A percentile compares a stretch with the other conserved stretches of the same genome.
phyloP scores from a whole-genome alignment of 768 basidiomycete species.

The Hemileccinum rubropunctum region DNA sequence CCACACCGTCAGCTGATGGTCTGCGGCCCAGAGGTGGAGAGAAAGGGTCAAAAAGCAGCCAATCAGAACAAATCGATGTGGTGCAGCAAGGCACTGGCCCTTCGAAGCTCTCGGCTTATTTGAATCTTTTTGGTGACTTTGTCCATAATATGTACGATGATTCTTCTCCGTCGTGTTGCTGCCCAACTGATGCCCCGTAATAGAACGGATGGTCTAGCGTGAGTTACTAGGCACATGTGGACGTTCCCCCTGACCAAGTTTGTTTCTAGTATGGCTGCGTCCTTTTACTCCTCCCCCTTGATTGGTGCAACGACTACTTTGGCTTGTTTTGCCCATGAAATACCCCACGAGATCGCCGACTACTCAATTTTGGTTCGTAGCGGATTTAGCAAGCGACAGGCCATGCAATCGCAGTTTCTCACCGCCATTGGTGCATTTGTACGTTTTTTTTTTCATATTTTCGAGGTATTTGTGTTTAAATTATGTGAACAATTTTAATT shows the following conservation, averaged over 20 bases:
- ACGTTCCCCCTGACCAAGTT: conserved; percentile 2
- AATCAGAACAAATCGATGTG: conserved; percentile 24
- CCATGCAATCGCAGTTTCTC: conserved; percentile 91
- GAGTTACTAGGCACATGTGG: conserved; percentile 33
- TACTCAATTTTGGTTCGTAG: conserved; percentile 90
- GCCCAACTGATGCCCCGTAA: conserved; percentile 13
- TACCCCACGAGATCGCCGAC: conserved; percentile 96
- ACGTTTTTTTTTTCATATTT: conserved; percentile 23
- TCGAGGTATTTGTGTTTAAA: conserved; percentile 8
- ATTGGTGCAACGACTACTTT: conserved; percentile 94
- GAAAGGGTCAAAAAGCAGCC: conserved; percentile 15
- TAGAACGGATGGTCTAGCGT: conserved; percentile 93
- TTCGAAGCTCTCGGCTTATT: conserved; percentile 85
- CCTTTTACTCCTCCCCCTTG: conserved; percentile 94
- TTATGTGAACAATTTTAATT: conserved; percentile 23
- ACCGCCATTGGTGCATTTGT: conserved; percentile 93
- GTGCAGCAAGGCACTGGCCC: conserved; percentile 43
- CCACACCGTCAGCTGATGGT: conserved; percentile 40
- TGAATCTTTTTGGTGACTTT: conserved; percentile 92
- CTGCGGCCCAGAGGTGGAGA: conserved; percentile 47
- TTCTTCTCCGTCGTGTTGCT: conserved; percentile 12
- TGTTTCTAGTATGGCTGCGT: conserved; percentile 76
- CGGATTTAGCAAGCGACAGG: conserved; percentile 87
- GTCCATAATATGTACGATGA: conserved; percentile 80
- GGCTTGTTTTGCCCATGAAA: conserved; percentile 93